Evolutionary conservation across 345 rosid species (phyloP), one percentile per base, ranked within the genome.

Genomic region (Sonneratia caseolaris): DNA sequence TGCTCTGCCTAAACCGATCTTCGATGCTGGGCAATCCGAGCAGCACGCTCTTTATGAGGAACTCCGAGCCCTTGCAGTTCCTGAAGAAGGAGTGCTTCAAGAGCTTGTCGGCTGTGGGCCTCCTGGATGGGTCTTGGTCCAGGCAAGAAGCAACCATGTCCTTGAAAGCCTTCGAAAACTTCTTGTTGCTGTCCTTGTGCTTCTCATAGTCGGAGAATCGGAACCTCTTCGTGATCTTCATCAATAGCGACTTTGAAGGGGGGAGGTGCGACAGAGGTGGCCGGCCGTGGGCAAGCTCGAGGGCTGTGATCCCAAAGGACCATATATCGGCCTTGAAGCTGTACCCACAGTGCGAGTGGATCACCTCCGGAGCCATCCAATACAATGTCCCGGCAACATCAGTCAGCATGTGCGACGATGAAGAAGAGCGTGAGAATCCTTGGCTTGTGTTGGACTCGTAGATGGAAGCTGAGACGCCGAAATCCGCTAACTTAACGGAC

Each of bases 331-430:
- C 96, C 79, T 93, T 89, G 80, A 87, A 86, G 75, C 96, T 85
- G 36, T 93, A 91, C 42, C 97, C 97, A 1, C 79, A 86, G 76
- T 91, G 98, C 2, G 98, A 89, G 78, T 89, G 98, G 48, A 93
- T 88, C 73, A 93, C 98, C 83, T 91, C 98, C 4, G 96, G 98
- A 27, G 98, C 97, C 97, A 93, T 93, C 98, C 98, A 93, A 69
- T 91, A 93, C 1, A 94, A 94, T 0, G 97, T 89, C 15, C 98
- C 97, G 0, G 98, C 86, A 35, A 91, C 59, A 76, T 89, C 92
- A 2, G 91, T 89, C 7, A 91, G 77, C 84, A 81, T 78, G 74
- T 79, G 55, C 59, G 85, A 72, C 7, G 93, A 76, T 0, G 89
- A 81, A 22, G 75, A 56, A 15, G 75, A 76, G 0, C 48, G 13